phyloP scores from a whole-genome alignment of 2,329 filamentous ascomycete genomes.

The Zymoseptoria tritici region DNA sequence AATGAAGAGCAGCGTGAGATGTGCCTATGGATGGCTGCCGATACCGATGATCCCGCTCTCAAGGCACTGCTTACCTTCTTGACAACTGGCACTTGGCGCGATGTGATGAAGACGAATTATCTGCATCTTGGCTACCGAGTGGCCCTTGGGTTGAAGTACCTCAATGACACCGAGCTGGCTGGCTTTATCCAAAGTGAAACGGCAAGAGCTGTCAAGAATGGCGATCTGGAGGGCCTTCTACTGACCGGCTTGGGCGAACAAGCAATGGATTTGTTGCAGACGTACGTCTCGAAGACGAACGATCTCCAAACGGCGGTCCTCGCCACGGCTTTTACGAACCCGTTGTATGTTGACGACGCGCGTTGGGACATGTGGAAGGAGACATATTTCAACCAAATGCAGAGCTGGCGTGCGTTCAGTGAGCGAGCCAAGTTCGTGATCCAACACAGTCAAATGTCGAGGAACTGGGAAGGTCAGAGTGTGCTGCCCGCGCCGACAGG shows the following conservation, averaged over 20 bases:
- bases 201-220: slow-evolving; percentile 52
- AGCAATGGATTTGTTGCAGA: slow-evolving; percentile 65
- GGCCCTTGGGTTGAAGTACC: slow-evolving; percentile 65
- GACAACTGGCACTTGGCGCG: slow-evolving; percentile 66
- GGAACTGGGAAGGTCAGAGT: slow-evolving; percentile 55
- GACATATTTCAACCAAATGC: slow-evolving; percentile 62
- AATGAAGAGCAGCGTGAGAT: slow-evolving; percentile 55
- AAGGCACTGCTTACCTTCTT: slow-evolving; percentile 73
- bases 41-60: slow-evolving; percentile 68
- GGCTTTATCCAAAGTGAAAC: slow-evolving; percentile 47
- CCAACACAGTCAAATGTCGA: slow-evolving; percentile 62
- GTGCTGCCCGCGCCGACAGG: slow-evolving; percentile 57
- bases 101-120: slow-evolving; percentile 64
- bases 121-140: slow-evolving; percentile 68
- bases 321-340: slow-evolving; percentile 64
- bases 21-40: slow-evolving; percentile 54
- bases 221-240: slow-evolving; percentile 70
- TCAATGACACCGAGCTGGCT: slow-evolving; percentile 46
- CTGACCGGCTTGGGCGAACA: slow-evolving; percentile 69
- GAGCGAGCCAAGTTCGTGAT: slow-evolving; percentile 72
- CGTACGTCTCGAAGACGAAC: slow-evolving; percentile 66
- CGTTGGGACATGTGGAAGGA: slow-evolving; percentile 73
- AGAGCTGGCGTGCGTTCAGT: slow-evolving; percentile 63
- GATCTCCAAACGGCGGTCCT: slow-evolving; percentile 75
- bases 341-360: slow-evolving; percentile 68